Evolutionary conservation across 768 basidiomycete species (phyloP).

Genomic region (Fomitopsis pulvina): DNA sequence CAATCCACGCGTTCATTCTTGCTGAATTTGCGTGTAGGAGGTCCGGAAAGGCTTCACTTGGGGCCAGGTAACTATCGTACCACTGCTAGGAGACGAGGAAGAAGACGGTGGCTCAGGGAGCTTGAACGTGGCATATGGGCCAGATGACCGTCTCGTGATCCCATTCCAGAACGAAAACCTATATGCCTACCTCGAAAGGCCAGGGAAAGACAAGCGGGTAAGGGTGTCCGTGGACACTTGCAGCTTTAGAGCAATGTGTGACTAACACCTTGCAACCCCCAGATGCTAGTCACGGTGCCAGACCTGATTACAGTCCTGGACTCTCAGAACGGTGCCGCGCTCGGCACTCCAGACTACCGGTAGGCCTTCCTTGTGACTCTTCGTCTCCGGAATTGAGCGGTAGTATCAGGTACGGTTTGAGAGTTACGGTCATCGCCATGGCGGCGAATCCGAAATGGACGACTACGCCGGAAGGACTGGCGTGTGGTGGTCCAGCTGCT

Average conservation of each 20-base stretch:
- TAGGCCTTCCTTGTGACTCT: neutral
- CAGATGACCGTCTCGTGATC: slow-evolving; percentile 33
- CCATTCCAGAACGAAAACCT: slow-evolving; percentile 64
- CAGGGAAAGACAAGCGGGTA: neutral
- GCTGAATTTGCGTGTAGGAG: slow-evolving; percentile 11
- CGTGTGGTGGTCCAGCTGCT: slow-evolving; percentile 43
- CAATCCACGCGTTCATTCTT: neutral
- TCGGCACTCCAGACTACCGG: slow-evolving; percentile 55
- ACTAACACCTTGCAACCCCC: neutral
- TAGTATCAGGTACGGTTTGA: slow-evolving; percentile 38
- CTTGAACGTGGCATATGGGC: neutral
- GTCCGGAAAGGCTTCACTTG: slow-evolving; percentile 27
- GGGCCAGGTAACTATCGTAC: slow-evolving; percentile 25
- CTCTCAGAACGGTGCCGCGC: slow-evolving; percentile 50
- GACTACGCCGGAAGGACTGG: slow-evolving; percentile 39
- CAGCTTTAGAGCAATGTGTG: too few relatives aligned
- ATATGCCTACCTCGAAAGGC: slow-evolving; percentile 29
- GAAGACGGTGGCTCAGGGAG: slow-evolving; percentile 11
- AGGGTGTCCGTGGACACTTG: slow-evolving; percentile 1
- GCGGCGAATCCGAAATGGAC: slow-evolving; percentile 52
- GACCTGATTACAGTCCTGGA: slow-evolving; percentile 62
- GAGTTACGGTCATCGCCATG: slow-evolving; percentile 45
- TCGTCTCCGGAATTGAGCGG: neutral
- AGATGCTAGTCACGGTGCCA: slow-evolving; percentile 53
- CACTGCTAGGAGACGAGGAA: slow-evolving; percentile 24